Evolutionary conservation across 106 monocot species (phyloP).

Genomic region (Dioscorea zingiberensis): DNA sequence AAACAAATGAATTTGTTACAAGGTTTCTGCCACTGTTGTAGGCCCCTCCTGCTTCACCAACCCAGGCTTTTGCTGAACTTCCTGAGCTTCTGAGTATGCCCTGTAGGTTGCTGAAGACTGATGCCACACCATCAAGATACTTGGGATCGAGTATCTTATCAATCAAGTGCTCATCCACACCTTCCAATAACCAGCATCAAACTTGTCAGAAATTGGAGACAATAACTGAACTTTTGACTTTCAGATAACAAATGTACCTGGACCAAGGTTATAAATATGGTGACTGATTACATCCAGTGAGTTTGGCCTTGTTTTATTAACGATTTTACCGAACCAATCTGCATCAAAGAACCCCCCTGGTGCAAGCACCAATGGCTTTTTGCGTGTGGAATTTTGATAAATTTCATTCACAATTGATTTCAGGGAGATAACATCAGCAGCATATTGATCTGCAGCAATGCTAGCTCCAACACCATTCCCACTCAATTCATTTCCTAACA

Average conservation of each 20-base stretch:
- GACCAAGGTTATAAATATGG: constrained; percentile 92
- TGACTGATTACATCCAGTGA: constrained; percentile 78
- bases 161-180: constrained; percentile 64
- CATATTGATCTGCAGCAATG: constrained; percentile 60
- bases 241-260: constrained; percentile 36
- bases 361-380: constrained; percentile 66
- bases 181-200: constrained; percentile 14
- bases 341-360: constrained; percentile 84
- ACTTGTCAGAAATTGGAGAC: too few relatives aligned
- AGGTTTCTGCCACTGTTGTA: constrained; percentile 78
- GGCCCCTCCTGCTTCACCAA: constrained; percentile 89
- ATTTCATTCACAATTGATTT: constrained; percentile 46
- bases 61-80: constrained; percentile 61
- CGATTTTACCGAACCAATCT: constrained; percentile 54
- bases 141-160: constrained; percentile 73
- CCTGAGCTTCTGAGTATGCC: constrained; percentile 38
- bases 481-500: constrained; percentile 86
- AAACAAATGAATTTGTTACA: constrained; percentile 75
- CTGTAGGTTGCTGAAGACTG: constrained; percentile 56
- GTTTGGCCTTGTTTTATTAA: constrained; percentile 55
- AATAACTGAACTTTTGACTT: too few relatives aligned
- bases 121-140: constrained; percentile 53
- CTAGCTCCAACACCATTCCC: constrained; percentile 67
- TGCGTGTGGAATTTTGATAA: constrained; percentile 24
- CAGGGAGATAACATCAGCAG: constrained; percentile 55